Percentiles rank a stretch among this genome's conserved stretches.
These are phyloP conservation scores for Hanseniaspora lachancei DNA, from an alignment of 805 yeast species.

Conservation along the genomic window DNA sequence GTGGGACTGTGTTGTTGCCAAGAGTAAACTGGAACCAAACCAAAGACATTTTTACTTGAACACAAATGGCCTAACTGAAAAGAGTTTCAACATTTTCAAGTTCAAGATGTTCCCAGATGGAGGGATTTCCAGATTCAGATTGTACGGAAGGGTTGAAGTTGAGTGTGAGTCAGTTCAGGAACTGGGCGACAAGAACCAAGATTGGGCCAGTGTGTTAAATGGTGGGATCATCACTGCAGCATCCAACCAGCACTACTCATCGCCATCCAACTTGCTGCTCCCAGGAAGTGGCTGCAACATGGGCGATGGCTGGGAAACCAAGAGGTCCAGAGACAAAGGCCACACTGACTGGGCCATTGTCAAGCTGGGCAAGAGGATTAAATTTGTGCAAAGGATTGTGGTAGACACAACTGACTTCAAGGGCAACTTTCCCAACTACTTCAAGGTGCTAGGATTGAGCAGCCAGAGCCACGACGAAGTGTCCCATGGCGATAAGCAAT, in stretches of 20 bases:
- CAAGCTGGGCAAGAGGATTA: constrained; percentile 55
- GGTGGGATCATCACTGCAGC: constrained; percentile 80
- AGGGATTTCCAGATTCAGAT: constrained; percentile 88
- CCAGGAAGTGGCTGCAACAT: constrained; percentile 94
- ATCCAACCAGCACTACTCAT: constrained; percentile 89
- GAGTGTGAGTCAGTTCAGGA: constrained; percentile 30
- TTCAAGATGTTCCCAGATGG: constrained; percentile 96
- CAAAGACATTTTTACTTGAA: constrained; percentile 74
- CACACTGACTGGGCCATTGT: constrained; percentile 89
- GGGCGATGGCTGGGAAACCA: constrained; percentile 99
- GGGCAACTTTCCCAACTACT: constrained; percentile 84
- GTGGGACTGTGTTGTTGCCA: constrained; percentile 64
- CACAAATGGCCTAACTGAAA: constrained; percentile 38
- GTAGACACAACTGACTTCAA: constrained; percentile 89
- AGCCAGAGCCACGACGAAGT: constrained; percentile 31
- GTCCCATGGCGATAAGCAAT: constrained; percentile 32
- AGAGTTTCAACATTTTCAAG: constrained; percentile 63
- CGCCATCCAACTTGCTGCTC: constrained; percentile 73
- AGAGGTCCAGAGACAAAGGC: constrained; percentile 67
- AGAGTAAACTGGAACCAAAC: constrained; percentile 76
- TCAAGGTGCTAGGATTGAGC: constrained; percentile 52
- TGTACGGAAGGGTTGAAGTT: constrained; percentile 64
- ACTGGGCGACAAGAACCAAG: constrained; percentile 24
- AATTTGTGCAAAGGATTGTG: constrained; percentile 40
- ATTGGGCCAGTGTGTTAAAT: constrained; percentile 65